phyloP scores from a whole-genome alignment of 768 basidiomycete species.

The Phylloporus scabripes region DNA sequence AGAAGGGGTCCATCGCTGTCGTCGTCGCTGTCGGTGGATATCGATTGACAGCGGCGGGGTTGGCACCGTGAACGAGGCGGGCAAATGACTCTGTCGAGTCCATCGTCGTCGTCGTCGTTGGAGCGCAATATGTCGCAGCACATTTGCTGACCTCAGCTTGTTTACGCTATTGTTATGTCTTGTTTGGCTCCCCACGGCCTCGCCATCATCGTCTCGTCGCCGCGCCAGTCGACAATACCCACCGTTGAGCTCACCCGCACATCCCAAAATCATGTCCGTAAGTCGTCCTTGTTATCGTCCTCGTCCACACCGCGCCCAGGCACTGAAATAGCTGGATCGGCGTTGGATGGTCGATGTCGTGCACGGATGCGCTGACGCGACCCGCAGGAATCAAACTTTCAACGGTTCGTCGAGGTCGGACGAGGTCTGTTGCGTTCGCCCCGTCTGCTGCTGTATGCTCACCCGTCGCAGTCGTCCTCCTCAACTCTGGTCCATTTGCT shows the following conservation, averaged over 20 bases:
- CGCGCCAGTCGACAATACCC: background rate
- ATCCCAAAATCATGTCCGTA: slow-evolving; percentile 18
- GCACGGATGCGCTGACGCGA: slow-evolving; percentile 16
- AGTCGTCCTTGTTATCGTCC: background rate
- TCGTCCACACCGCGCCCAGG: background rate
- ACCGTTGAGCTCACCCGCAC: background rate
- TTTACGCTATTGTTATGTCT: slow-evolving; percentile 6
- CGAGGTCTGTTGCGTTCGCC: slow-evolving; percentile 48
- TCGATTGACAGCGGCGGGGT: slow-evolving; percentile 20
- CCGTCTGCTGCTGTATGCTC: background rate
- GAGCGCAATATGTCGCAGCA: background rate
- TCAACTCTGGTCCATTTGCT: slow-evolving; percentile 78
- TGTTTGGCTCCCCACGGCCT: slow-evolving; percentile 8
- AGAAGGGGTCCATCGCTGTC: slow-evolving; percentile 63
- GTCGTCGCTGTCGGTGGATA: slow-evolving; percentile 54
- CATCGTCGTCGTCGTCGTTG: slow-evolving; percentile 15
- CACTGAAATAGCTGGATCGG: background rate
- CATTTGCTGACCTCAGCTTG: slow-evolving; percentile 6
- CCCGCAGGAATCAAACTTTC: slow-evolving; percentile 77
- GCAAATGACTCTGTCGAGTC: slow-evolving; percentile 27
- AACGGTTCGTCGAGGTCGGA: slow-evolving; percentile 97
- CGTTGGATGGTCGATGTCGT: slow-evolving; percentile 9
- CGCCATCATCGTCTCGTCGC: background rate
- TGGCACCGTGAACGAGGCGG: slow-evolving; percentile 22
- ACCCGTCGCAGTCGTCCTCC: slow-evolving; percentile 65